Base-by-base conservation (phyloP, 169 alveolate species). In the Besnoitia besnoiti region DNA sequence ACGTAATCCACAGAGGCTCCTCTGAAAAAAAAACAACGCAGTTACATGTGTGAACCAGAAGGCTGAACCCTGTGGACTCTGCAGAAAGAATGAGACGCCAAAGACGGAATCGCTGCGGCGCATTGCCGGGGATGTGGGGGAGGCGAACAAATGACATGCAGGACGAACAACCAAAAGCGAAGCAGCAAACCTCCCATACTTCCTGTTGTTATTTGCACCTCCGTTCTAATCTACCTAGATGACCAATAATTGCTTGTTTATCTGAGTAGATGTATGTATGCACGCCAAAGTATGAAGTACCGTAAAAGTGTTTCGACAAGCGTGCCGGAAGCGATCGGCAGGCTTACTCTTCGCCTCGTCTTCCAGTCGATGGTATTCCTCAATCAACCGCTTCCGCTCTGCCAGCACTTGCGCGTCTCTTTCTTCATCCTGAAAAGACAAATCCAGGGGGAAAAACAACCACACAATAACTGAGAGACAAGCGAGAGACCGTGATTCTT, bases 1-100 rank as follows among this genome's bases (percentile, higher is more conserved):
- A 95, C 35, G 94, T 95, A n/a, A 95, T 93, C 82, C 92, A 95
- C 39, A 95, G 87, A 5, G 93, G 82, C 85, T 92, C 94, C 39
- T 80, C 94, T 91, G 80, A 14, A 33, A 27, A 77, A 77, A 4
- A 42, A 35, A 77, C 12, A 21, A 27, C 4, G 16, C 30, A n/a
- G 30, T 10, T 16, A n/a, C 67, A 16, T 19, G 30, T 5, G 30
- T 0, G 59, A 16, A 49, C 59, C 24, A 49, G 16, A 7, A 49
- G 16, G 59, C 16, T 16, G 16, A 16, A 55, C 12, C 12, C 67
- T 10, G 1, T 5, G 67, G 3, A 16, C 12, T 19, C 10, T 10
- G 62, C 37, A n/a, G 37, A 19, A 19, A 61, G 76, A 7, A 19
- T 3, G 33, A 61, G 19, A 7, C 30, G 76, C 35, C 12, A n/a